phyloP scores from a whole-genome alignment of 305 asterid genomes.

The Petunia hybrid region DNA sequence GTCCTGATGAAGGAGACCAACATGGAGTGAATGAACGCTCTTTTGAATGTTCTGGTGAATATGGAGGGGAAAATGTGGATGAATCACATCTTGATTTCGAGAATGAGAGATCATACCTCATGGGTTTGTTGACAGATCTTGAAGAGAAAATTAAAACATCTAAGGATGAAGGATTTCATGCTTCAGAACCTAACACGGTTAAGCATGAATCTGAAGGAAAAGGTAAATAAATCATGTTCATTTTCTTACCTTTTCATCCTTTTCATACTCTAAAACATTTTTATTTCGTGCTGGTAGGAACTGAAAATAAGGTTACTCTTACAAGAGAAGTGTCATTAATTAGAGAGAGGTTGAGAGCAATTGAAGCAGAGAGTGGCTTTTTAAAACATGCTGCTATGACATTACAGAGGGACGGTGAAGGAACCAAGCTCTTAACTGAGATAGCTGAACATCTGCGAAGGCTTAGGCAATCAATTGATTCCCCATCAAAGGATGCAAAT shows the following conservation, averaged over 20 bases:
- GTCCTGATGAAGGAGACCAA: conserved; percentile 51
- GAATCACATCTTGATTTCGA: conserved; percentile 59
- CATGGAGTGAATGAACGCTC: conserved; percentile 41
- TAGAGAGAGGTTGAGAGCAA: conserved; percentile 65
- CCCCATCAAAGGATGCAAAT: conserved; percentile 39
- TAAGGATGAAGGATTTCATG: conserved; percentile 39
- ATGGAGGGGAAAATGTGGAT: conserved; percentile 35
- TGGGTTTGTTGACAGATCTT: conserved; percentile 52
- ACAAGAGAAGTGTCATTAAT: conserved; percentile 63
- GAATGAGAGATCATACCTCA: conserved; percentile 58
- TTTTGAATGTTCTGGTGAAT: conserved; percentile 41
- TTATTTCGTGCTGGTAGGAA: conserved; percentile 37
- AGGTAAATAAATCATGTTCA: not conserved
- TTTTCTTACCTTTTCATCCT: not conserved
- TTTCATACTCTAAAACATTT: not conserved
- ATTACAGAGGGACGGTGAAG: conserved; percentile 63
- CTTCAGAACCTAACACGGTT: conserved; percentile 35
- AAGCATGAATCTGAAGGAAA: conserved; percentile 40
- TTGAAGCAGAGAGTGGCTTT: conserved; percentile 84
- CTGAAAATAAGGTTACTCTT: conserved; percentile 48
- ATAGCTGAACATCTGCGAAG: conserved; percentile 75
- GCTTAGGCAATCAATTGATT: conserved; percentile 46
- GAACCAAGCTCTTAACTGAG: conserved; percentile 68
- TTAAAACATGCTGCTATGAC: conserved; percentile 81
- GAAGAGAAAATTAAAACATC: conserved; percentile 46